Conservation (phyloP, 108 stramenopile genomes). For the Epithemia pelagica region DNA sequence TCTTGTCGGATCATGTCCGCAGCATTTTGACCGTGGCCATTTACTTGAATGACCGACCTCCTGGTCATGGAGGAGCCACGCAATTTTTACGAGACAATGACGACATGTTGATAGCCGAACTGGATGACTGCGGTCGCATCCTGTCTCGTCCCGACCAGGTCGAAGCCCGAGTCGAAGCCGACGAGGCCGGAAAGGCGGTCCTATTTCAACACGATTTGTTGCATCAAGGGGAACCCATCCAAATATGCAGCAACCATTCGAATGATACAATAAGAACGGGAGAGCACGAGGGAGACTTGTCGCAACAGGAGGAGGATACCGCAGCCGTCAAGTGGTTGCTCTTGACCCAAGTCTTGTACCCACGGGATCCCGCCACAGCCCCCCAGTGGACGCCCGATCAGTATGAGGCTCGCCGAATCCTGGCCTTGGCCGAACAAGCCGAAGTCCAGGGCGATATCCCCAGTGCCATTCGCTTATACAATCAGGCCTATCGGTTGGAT, state of each 20-base stretch:
- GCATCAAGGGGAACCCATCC: slow-evolving; percentile 18
- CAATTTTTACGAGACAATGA: slow-evolving; percentile 13
- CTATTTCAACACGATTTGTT: slow-evolving; percentile 15
- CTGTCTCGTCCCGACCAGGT: too few relatives aligned
- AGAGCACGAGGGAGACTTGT: too few relatives aligned
- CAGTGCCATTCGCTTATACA: slow-evolving; percentile 6
- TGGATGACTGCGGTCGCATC: too few relatives aligned
- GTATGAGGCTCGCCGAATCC: slow-evolving; percentile 1
- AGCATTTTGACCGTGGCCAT: slow-evolving; percentile 6
- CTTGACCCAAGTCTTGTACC: slow-evolving; percentile 14
- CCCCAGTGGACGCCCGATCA: too few relatives aligned
- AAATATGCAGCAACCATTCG: too few relatives aligned
- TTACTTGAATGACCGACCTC: slow-evolving; percentile 13
- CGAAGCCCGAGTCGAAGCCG: slow-evolving; percentile 9
- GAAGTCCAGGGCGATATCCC: slow-evolving; percentile 7
- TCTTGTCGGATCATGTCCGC: too few relatives aligned
- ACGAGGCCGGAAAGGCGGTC: slow-evolving; percentile 13
- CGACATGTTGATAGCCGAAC: slow-evolving; percentile 1
- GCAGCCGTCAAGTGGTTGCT: slow-evolving; percentile 11
- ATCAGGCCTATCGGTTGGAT: slow-evolving; percentile 11
- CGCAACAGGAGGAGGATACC: too few relatives aligned
- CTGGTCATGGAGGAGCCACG: slow-evolving; percentile 14
- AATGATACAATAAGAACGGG: too few relatives aligned
- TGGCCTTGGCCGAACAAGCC: slow-evolving; percentile 7
- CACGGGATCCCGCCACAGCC: slow-evolving; percentile 10